Conservation (phyloP, 495 filamentous ascomycete genomes). For the Wilcoxina mikolae region DNA sequence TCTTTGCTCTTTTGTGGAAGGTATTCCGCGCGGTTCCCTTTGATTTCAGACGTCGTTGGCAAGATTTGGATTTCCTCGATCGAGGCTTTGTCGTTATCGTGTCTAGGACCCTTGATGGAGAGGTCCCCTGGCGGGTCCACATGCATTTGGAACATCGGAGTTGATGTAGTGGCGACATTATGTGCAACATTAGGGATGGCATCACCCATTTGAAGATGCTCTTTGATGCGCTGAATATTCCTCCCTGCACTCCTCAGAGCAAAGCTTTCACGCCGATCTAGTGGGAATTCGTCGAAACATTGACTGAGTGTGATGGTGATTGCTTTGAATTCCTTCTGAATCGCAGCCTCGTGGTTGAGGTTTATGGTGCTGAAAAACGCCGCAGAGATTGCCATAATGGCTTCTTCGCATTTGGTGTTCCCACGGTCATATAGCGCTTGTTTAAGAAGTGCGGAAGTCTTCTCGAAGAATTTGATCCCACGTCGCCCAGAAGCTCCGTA, state of each 20-base stretch:
- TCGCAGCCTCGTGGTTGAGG: constrained; percentile 20
- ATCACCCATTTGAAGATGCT: constrained; percentile 32
- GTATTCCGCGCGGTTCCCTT: constrained; percentile 39
- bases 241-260: constrained; percentile 23
- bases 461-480: constrained; percentile 33
- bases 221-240: constrained; percentile 27
- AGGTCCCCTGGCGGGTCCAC: constrained; percentile 40
- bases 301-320: constrained; percentile 8
- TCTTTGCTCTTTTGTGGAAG: constrained; percentile 42
- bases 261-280: constrained; percentile 22
- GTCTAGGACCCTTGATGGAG: constrained; percentile 40
- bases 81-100: constrained; percentile 51
- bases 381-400: constrained; percentile 8
- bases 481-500: constrained; percentile 38
- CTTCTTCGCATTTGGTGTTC: constrained; percentile 10
- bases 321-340: constrained; percentile 16
- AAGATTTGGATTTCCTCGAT: constrained; percentile 49
- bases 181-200: constrained; percentile 23
- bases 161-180: constrained; percentile 8
- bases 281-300: constrained; percentile 12
- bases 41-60: constrained; percentile 49
- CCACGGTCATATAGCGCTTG: not conserved
- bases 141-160: constrained; percentile 30
- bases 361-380: constrained; percentile 15
- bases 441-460: not conserved